Conservation (phyloP, 345 rosid species). For the Citropsis articulata region DNA sequence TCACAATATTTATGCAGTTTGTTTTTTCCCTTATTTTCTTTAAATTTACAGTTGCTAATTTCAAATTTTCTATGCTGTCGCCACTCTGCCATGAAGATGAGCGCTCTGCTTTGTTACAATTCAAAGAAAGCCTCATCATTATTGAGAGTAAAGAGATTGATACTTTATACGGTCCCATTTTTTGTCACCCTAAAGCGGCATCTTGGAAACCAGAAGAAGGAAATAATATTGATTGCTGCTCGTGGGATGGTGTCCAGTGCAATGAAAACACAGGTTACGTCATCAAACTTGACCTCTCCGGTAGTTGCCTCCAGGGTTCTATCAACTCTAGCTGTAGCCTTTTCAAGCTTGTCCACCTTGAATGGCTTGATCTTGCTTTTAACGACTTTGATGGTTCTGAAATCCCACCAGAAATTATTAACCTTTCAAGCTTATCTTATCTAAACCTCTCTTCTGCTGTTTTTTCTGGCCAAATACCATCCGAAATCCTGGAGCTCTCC, state of each 20-base stretch:
- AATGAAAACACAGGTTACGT: not conserved
- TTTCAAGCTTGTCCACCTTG: slow-evolving; percentile 5
- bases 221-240: slow-evolving; percentile 5
- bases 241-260: slow-evolving; percentile 9
- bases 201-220: not conserved
- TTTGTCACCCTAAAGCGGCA: not conserved
- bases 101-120: slow-evolving; percentile 5
- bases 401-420: not conserved
- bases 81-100: slow-evolving; percentile 1
- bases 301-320: not conserved
- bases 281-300: not conserved
- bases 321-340: slow-evolving; percentile 1
- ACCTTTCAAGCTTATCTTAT: not conserved
- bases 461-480: not conserved
- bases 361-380: not conserved
- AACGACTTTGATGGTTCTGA: not conserved
- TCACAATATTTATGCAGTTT: not conserved
- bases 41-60: not conserved
- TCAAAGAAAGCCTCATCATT: not conserved
- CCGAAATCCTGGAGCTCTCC: not conserved
- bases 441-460: not conserved
- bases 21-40: not conserved
- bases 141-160: too few relatives aligned
- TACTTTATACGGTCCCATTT: too few relatives aligned
- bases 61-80: not conserved